A percentile compares a stretch with the other conserved stretches of the same genome.
Conservation (phyloP, 1,139 yeast species). For the Magnusiomyces sp. region DNA sequence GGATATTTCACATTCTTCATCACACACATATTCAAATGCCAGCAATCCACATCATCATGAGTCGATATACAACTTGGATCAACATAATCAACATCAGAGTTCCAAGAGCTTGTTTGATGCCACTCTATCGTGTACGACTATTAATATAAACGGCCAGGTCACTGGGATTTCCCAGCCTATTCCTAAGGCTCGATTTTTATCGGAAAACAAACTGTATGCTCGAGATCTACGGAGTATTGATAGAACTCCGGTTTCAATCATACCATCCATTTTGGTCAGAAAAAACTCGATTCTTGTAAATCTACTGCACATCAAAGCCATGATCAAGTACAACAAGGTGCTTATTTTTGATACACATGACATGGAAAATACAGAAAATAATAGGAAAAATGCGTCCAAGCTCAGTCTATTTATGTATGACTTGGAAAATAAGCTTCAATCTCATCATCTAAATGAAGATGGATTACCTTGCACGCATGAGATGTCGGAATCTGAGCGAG, state of each 20-base stretch:
- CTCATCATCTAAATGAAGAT: conserved; percentile 3
- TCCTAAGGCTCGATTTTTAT: conserved; percentile 63
- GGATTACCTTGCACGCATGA: not conserved
- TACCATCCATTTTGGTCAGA: conserved; percentile 77
- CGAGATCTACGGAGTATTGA: conserved; percentile 80
- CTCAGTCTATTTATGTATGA: conserved; percentile 77
- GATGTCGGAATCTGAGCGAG: conserved; percentile 3
- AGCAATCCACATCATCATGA: no score
- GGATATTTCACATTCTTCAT: no score
- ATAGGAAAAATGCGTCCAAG: conserved; percentile 40
- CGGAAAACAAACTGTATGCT: conserved; percentile 66
- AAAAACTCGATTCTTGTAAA: conserved; percentile 71
- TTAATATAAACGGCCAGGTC: conserved; percentile 64
- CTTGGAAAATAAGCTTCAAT: conserved; percentile 63
- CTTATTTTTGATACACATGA: conserved; percentile 67
- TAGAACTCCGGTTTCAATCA: conserved; percentile 74
- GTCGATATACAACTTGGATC: no score
- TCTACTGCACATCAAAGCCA: conserved; percentile 75
- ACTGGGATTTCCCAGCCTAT: conserved; percentile 61
- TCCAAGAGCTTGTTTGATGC: conserved; percentile 1
- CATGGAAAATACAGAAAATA: conserved; percentile 19
- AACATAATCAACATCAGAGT: not conserved
- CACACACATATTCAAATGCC: no score
- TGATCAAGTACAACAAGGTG: conserved; percentile 67
- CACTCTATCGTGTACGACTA: conserved; percentile 53